Conservation (phyloP, 371 early-diverging fungal genomes). For the Mucor piriformis region DNA sequence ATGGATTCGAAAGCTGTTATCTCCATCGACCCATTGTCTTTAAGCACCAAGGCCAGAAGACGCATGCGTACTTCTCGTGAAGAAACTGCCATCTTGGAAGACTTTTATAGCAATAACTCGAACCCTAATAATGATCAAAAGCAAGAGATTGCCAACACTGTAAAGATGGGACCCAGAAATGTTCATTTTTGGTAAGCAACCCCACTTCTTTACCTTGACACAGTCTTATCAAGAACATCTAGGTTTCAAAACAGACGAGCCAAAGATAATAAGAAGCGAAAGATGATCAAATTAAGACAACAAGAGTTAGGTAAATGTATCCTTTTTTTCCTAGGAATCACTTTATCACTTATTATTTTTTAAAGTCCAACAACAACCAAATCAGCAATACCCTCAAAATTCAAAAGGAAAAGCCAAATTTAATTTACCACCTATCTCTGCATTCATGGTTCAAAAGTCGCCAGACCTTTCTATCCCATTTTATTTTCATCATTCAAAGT, state of each 20-base stretch:
- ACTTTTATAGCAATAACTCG: slow-evolving; percentile 19
- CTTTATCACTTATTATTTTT: background rate
- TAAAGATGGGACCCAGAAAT: slow-evolving; percentile 26
- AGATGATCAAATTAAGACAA: slow-evolving; percentile 2
- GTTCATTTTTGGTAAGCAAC: slow-evolving; percentile 42
- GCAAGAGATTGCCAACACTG: slow-evolving; percentile 17
- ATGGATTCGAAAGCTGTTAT: background rate
- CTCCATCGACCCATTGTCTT: background rate
- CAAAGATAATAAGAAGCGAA: slow-evolving; percentile 27
- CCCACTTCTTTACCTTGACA: background rate
- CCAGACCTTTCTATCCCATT: slow-evolving; percentile 24
- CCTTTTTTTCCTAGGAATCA: background rate
- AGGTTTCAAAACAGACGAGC: slow-evolving; percentile 42
- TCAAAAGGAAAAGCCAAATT: background rate
- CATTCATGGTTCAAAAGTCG: slow-evolving; percentile 6
- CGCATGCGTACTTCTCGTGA: slow-evolving; percentile 28
- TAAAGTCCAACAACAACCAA: background rate
- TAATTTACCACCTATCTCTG: slow-evolving; percentile 20
- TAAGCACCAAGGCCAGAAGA: slow-evolving; percentile 26
- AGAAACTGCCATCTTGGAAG: slow-evolving; percentile 20
- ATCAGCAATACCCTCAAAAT: background rate
- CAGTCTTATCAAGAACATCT: background rate
- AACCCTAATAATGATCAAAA: slow-evolving; percentile 27
- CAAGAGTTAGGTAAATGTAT: background rate
- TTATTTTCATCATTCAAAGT: slow-evolving; percentile 32